Evolutionary conservation across 129 eudicot genomes (phyloP), one percentile per base, ranked within the genome.

Genomic region (Tagetes erecta): DNA sequence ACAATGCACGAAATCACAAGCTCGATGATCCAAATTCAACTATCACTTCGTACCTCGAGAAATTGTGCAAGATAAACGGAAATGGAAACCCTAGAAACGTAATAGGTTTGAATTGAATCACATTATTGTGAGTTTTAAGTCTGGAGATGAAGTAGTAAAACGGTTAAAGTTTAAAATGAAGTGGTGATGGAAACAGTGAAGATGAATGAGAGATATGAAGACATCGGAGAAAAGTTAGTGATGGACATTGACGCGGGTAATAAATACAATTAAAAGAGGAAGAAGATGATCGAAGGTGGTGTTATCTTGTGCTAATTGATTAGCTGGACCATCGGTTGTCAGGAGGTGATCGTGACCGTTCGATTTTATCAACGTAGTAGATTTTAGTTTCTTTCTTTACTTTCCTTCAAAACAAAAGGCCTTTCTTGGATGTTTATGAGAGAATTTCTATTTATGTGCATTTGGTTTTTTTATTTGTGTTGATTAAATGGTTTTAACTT

Each of bases 191-290:
- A 47, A 49, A 0, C 6, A 30, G 3, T 47, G 30, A 52, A 10
- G 30, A 41, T 11, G 64, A 76, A 33, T 9, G 60, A 77, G 13
- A 47, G 38, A 63, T 6, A 53, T 78, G 82, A 52, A 34, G 60
- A 31, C 73, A 78, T 71, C 62, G 82, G 35, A 41, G 67, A 52
- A 49, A 51, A 38, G 62, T 50, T 27, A 62, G 51, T 52, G 80
- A 50, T 70, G 71, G 76, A 63, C 52, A 70, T 78, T 70, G 82
- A 70, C 56, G 82, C 77, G 82, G 80, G 82, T 71, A 78, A 78
- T 78, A 59, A 62, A 78, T 40, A 51, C 58, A 63, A 78, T 78
- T 78, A 77, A 71, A 78, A 63, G 77, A 67, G 73, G 82, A 64
- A 46, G 82, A 78, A 20, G 27, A 20, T 20, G 27, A 20, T 20